phyloP scores from a whole-genome alignment of 345 rosid genomes.

The Camelina neglecta region DNA sequence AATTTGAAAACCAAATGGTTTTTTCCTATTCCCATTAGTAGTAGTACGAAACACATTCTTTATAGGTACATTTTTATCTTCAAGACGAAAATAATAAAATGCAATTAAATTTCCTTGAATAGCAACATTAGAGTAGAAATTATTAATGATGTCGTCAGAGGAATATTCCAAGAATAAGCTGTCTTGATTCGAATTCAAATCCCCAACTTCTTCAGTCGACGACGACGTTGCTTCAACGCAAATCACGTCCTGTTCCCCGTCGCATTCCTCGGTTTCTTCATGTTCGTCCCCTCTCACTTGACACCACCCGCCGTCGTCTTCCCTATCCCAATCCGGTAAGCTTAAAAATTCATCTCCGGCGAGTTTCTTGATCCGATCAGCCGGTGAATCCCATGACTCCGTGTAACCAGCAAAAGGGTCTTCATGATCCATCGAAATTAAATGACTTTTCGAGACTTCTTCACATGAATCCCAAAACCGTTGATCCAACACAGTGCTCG shows the following conservation, averaged over 20 bases:
- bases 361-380: slow-evolving; percentile 55
- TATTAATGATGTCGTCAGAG: slow-evolving; percentile 28
- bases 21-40: background rate
- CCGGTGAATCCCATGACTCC: slow-evolving; percentile 31
- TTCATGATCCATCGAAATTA: slow-evolving; percentile 31
- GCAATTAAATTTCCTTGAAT: slow-evolving; percentile 10
- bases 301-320: slow-evolving; percentile 59
- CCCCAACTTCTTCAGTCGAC: slow-evolving; percentile 34
- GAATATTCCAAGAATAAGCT: slow-evolving; percentile 45
- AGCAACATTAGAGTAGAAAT: slow-evolving; percentile 15
- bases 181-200: slow-evolving; percentile 44
- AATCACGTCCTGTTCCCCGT: slow-evolving; percentile 28
- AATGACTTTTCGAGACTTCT: slow-evolving; percentile 39
- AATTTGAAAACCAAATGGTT: slow-evolving; percentile 2
- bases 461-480: slow-evolving; percentile 68
- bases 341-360: slow-evolving; percentile 28
- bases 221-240: slow-evolving; percentile 35
- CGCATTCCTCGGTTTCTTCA: slow-evolving; percentile 37
- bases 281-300: slow-evolving; percentile 58
- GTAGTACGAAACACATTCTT: slow-evolving; percentile 2
- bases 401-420: slow-evolving; percentile 28
- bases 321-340: slow-evolving; percentile 46
- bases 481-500: slow-evolving; percentile 71
- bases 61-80: slow-evolving; percentile 41
- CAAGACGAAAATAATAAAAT: slow-evolving; percentile 7